Evolutionary conservation across 352 stramenopile genomes (phyloP), one percentile per base, ranked within the genome.

Genomic region (Phytopythium cucurbitacearum): DNA sequence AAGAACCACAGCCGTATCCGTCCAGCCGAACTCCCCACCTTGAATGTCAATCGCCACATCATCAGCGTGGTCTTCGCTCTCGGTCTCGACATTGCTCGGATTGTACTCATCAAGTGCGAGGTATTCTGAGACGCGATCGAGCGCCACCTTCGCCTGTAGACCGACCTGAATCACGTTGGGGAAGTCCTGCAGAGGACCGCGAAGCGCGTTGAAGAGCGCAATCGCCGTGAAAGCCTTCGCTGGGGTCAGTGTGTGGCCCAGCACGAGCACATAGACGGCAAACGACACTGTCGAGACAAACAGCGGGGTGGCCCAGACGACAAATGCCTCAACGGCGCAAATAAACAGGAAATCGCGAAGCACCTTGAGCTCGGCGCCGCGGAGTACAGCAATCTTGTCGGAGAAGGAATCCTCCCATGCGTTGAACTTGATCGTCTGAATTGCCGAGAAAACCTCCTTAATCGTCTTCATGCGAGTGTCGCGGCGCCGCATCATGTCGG

Each of bases 401-500:
- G 69, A 59, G 64, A 97, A 96, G 12, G 87, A 81, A 35, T 51
- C 40, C 53, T 98, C 92, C 87, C 88, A 98, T 1, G 79, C 85
- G 54, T 98, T 97, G 0, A 98, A 63, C 62, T 99, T 99, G 59
- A 99, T 89, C 43, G 98, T 84, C 65, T 98, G 92, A 54, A 98
- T 98, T 12, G 89, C 81, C 16, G 72, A 70, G 28, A 98, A 76
- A 0, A 96, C 79, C 62, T 98, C 95, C 56, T 91, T 97, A 42
- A 96, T 91, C 0, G 89, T 37, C 56, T 96, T 91, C 41, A 98
- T 80, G 9, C 95, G 81, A 15, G 68, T 58, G 60, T 99, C 95
- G 35, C 93, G 95, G 39, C 72, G 54, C 40, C 65, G 65, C 75
- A 97, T 95, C 3, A 98, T 59, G 9, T 66, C 57, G 15, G 85